phyloP scores from a whole-genome alignment of 2,329 filamentous ascomycete genomes.

The Pseudocercospora cruenta region DNA sequence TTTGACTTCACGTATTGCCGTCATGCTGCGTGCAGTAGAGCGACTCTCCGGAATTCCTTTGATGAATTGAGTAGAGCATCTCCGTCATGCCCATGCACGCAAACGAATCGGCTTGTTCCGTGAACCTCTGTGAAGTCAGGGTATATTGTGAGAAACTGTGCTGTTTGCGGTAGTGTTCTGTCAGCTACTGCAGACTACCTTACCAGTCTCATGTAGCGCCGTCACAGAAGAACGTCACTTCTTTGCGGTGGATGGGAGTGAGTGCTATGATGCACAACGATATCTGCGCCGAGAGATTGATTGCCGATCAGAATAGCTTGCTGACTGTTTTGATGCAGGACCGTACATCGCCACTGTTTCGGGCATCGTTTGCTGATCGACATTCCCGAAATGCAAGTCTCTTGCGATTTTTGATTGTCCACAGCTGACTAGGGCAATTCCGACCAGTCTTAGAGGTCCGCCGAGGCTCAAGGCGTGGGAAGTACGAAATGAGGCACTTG shows the following conservation, averaged over 20 bases:
- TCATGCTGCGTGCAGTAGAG: neutral
- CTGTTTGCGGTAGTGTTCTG: neutral
- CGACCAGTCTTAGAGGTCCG: neutral
- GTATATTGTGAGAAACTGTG: neutral
- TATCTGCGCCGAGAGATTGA: neutral
- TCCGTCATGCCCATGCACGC: neutral
- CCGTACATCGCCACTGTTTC: neutral
- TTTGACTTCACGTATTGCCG: neutral
- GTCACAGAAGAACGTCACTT: neutral
- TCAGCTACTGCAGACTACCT: neutral
- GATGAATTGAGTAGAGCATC: neutral
- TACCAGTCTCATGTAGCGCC: neutral
- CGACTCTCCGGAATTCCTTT: neutral
- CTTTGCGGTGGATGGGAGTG: neutral
- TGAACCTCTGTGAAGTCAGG: neutral
- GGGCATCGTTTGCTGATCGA: neutral
- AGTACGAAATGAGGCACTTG: neutral
- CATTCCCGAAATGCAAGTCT: neutral
- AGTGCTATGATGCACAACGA: neutral
- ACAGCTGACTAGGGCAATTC: neutral
- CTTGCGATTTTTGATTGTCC: neutral
- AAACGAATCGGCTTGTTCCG: neutral
- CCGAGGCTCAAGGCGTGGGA: neutral
- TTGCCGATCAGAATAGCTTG: neutral
- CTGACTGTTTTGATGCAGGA: constrained; percentile 1